Percentiles rank a stretch among this genome's conserved stretches.
Evolutionary conservation across 371 early-diverging fungal genomes (phyloP).

Genomic region (Blakeslea trispora): DNA sequence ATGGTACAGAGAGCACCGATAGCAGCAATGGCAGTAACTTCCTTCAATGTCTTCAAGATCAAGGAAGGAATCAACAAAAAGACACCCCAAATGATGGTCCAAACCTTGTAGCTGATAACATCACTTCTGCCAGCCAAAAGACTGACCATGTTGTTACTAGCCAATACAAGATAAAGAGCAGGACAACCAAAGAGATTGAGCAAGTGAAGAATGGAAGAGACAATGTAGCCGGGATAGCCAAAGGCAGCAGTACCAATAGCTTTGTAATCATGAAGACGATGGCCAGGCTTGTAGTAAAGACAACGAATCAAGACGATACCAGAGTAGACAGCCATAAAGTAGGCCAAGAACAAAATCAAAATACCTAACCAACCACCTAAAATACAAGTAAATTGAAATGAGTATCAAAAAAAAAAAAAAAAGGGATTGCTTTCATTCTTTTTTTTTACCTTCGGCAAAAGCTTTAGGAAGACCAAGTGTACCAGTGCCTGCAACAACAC

Average conservation of each 20-base stretch:
- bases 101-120: slow-evolving; percentile 33
- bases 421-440: not conserved
- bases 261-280: slow-evolving; percentile 56
- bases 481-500: slow-evolving; percentile 84
- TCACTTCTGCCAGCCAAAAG: slow-evolving; percentile 39
- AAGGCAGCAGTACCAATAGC: slow-evolving; percentile 68
- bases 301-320: slow-evolving; percentile 37
- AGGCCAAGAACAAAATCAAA: slow-evolving; percentile 32
- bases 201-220: slow-evolving; percentile 65
- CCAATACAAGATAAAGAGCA: slow-evolving; percentile 75
- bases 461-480: slow-evolving; percentile 77
- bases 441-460: slow-evolving; percentile 35
- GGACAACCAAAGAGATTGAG: slow-evolving; percentile 68
- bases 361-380: slow-evolving; percentile 76
- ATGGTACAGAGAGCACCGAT: slow-evolving; percentile 52
- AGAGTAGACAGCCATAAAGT: slow-evolving; percentile 35
- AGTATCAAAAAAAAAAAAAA: slow-evolving; percentile 21
- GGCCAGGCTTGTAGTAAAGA: slow-evolving; percentile 40
- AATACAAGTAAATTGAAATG: too few species aligned
- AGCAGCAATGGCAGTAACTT: slow-evolving; percentile 65
- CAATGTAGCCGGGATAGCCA: slow-evolving; percentile 57
- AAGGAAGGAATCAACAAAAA: slow-evolving; percentile 75
- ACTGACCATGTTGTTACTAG: slow-evolving; percentile 61
- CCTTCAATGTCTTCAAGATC: slow-evolving; percentile 72
- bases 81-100: slow-evolving; percentile 68